These are phyloP conservation scores for Calonectria hongkongensis DNA, from an alignment of 2,329 filamentous ascomycete genomes.

Conservation along the genomic window DNA sequence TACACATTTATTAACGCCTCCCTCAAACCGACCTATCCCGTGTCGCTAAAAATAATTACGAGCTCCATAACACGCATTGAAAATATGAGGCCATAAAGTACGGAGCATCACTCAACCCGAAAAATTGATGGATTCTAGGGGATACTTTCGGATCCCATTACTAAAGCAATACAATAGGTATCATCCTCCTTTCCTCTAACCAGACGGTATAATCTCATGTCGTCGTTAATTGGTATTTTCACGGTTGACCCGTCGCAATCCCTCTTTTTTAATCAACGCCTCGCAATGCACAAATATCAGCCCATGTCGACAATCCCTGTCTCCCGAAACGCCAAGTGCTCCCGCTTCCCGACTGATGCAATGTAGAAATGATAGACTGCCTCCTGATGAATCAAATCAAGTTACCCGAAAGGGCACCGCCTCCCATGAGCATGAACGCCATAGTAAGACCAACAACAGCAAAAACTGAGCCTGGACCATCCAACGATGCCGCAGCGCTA, in stretches of 20 bases:
- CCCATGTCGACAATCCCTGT: constrained; percentile 30
- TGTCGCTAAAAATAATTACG: constrained; percentile 10
- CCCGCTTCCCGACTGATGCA: constrained; percentile 43
- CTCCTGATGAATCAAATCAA: constrained; percentile 32
- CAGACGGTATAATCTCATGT: constrained; percentile 31
- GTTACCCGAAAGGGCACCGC: constrained; percentile 44
- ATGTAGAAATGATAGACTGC: constrained; percentile 35
- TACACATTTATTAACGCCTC: constrained; percentile 12
- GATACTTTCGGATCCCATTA: constrained; percentile 11
- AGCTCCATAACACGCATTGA: neutral
- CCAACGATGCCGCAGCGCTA: constrained; percentile 44
- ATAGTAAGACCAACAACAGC: constrained; percentile 46
- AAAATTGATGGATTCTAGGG: constrained; percentile 7
- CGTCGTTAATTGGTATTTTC: constrained; percentile 38
- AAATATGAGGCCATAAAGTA: constrained; percentile 15
- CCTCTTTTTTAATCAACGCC: constrained; percentile 29
- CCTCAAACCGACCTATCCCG: constrained; percentile 17
- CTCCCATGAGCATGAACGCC: constrained; percentile 51
- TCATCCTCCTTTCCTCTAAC: constrained; percentile 26
- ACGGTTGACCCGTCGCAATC: constrained; percentile 9
- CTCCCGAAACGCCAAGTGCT: constrained; percentile 44
- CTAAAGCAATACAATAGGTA: constrained; percentile 26
- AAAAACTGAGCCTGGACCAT: constrained; percentile 42
- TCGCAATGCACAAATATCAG: constrained; percentile 35
- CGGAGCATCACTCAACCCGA: neutral